Evolutionary conservation across 148 eudicot species (phyloP).

Genomic region (Rhododendron molle): DNA sequence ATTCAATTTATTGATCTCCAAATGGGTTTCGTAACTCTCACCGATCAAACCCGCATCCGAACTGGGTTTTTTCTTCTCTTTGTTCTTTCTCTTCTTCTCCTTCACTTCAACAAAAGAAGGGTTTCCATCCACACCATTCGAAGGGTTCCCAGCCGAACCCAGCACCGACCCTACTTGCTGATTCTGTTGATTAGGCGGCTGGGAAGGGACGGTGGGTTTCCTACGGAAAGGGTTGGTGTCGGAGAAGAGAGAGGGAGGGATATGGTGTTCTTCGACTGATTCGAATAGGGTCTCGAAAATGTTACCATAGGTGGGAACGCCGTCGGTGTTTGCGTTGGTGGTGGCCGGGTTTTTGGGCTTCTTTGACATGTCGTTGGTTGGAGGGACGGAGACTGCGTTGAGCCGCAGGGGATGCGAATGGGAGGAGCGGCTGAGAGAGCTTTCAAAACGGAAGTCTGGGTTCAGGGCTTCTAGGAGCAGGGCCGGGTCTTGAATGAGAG

Average conservation of each 20-base stretch:
- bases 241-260: slow-evolving; percentile 46
- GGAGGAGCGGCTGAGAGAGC: background rate
- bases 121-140: slow-evolving; percentile 13
- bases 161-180: background rate
- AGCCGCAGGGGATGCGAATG: background rate
- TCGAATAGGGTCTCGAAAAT: slow-evolving; percentile 63
- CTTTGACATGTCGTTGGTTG: slow-evolving; percentile 48
- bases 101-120: slow-evolving; percentile 18
- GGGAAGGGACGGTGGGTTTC: slow-evolving; percentile 20
- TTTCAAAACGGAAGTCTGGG: background rate
- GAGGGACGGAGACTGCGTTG: background rate
- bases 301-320: slow-evolving; percentile 6
- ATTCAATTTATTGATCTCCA: slow-evolving; percentile 14
- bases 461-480: background rate
- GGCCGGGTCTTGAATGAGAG: too few species aligned
- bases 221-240: slow-evolving; percentile 57
- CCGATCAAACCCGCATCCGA: background rate
- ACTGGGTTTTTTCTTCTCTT: slow-evolving; percentile 4
- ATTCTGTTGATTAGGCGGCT: background rate
- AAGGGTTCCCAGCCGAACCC: slow-evolving; percentile 15
- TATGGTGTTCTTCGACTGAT: slow-evolving; percentile 22
- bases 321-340: slow-evolving; percentile 1
- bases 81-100: slow-evolving; percentile 32
- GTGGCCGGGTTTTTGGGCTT: slow-evolving; percentile 42
- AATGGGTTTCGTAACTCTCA: background rate